A percentile compares a stretch with the other conserved stretches of the same genome.
Evolutionary conservation across 169 alveolate species (phyloP).

Genomic region (Plasmodium blacklocki): DNA sequence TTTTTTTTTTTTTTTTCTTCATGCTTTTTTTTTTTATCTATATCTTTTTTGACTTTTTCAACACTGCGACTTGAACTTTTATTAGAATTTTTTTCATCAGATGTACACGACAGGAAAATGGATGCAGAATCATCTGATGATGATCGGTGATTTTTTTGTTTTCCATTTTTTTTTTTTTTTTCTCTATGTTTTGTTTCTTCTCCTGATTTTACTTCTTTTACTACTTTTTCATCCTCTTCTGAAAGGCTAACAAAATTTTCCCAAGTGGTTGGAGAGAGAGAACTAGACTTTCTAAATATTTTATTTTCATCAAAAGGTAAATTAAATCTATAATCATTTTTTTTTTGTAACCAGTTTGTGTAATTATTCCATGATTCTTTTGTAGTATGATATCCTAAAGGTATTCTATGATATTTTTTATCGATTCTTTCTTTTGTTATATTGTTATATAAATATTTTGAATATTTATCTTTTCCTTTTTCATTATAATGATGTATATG

Average conservation of each 20-base stretch:
- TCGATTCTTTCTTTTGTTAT: slow-evolving; percentile 54
- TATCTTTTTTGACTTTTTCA: background rate
- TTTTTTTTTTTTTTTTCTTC: slow-evolving; percentile 10
- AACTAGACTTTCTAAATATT: slow-evolving; percentile 51
- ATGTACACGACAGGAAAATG: too few relatives aligned
- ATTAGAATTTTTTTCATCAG: too few relatives aligned
- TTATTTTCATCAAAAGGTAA: slow-evolving; percentile 54
- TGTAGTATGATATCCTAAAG: slow-evolving; percentile 56
- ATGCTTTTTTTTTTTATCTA: slow-evolving; percentile 6
- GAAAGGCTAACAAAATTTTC: slow-evolving; percentile 37
- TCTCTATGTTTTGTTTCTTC: slow-evolving; percentile 6
- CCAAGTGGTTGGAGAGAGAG: slow-evolving; percentile 71
- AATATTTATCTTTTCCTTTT: slow-evolving; percentile 13
- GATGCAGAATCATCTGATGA: too few relatives aligned
- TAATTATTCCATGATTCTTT: slow-evolving; percentile 62
- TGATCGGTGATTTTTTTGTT: background rate
- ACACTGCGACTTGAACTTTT: too few relatives aligned
- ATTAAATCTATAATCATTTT: slow-evolving; percentile 57
- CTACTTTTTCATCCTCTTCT: slow-evolving; percentile 5
- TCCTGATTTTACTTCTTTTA: slow-evolving; percentile 3
- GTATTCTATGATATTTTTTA: slow-evolving; percentile 37
- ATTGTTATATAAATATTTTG: slow-evolving; percentile 46
- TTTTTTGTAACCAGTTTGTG: slow-evolving; percentile 66
- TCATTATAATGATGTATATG: background rate
- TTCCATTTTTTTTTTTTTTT: slow-evolving; percentile 6